Evolutionary conservation across 176 grass and related monocot genomes (phyloP).

Genomic region (Elymus sibiricus): DNA sequence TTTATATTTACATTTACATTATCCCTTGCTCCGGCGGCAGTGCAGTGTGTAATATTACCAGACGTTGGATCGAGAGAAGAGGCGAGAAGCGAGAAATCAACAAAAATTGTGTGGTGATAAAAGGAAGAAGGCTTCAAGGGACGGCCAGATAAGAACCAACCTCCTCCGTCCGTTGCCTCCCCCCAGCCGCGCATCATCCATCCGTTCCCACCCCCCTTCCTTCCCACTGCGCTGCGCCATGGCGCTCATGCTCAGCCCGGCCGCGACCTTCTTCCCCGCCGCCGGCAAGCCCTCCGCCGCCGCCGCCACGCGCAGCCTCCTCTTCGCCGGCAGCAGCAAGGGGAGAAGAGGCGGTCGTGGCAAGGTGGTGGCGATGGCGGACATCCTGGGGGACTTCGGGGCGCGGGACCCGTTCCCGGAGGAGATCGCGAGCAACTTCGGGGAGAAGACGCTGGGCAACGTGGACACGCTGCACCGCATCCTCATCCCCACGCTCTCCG

Average conservation of each 20-base stretch:
- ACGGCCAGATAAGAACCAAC: not conserved
- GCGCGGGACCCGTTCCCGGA: slow-evolving; percentile 77
- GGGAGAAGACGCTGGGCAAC: slow-evolving; percentile 69
- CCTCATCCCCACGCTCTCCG: slow-evolving; percentile 77
- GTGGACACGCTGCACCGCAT: slow-evolving; percentile 83
- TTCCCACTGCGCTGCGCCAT: not conserved
- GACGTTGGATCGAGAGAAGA: not conserved
- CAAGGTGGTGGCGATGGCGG: slow-evolving; percentile 43
- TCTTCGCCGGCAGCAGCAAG: not conserved
- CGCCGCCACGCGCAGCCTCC: not conserved
- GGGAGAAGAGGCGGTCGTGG: not conserved
- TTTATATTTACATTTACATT: too few relatives aligned
- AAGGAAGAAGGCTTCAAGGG: not conserved
- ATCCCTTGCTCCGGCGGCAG: too few relatives aligned
- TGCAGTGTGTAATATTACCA: too few relatives aligned
- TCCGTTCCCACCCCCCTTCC: not conserved
- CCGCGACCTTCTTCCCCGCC: not conserved
- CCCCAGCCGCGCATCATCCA: not conserved
- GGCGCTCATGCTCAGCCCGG: not conserved
- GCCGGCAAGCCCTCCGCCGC: not conserved
- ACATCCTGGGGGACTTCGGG: slow-evolving; percentile 67
- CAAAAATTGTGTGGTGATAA: not conserved
- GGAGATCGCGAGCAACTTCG: slow-evolving; percentile 87
- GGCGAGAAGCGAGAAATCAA: not conserved
- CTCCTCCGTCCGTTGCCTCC: not conserved